Conservation (phyloP, 805 yeast genomes). For the Starmerella powellii region DNA sequence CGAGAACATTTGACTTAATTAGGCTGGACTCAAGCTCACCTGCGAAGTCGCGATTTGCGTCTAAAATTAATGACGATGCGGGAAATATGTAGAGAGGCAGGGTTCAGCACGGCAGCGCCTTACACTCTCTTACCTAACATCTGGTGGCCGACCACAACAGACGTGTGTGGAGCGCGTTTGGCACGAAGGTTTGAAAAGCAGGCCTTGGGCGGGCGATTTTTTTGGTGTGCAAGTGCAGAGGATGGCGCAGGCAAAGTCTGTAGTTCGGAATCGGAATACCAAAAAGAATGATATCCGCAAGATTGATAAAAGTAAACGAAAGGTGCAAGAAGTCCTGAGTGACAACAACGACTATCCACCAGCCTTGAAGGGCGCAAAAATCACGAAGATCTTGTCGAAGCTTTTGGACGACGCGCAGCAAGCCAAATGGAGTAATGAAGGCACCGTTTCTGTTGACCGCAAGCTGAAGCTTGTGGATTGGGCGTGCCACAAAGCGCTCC, state of each 20-base stretch:
- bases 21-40: too few species aligned
- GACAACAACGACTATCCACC: not conserved
- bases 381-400: constrained; percentile 2
- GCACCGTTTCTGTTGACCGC: constrained; percentile 1
- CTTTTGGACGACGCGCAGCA: not conserved
- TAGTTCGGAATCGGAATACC: not conserved
- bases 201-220: too few species aligned
- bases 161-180: too few species aligned
- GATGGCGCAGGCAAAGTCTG: not conserved
- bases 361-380: not conserved
- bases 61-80: too few species aligned
- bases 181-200: too few species aligned
- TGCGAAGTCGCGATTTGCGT: too few species aligned
- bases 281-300: not conserved
- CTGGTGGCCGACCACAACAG: too few species aligned
- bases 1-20: too few species aligned
- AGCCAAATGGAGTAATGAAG: not conserved
- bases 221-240: too few species aligned
- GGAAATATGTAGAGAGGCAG: too few species aligned
- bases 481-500: not conserved
- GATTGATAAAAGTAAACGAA: not conserved
- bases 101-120: too few species aligned
- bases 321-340: not conserved
- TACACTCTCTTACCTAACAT: too few species aligned
- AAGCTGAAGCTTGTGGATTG: constrained; percentile 1